Conservation (phyloP, 2,329 filamentous ascomycete species). For the Colletotrichum eleusines region DNA sequence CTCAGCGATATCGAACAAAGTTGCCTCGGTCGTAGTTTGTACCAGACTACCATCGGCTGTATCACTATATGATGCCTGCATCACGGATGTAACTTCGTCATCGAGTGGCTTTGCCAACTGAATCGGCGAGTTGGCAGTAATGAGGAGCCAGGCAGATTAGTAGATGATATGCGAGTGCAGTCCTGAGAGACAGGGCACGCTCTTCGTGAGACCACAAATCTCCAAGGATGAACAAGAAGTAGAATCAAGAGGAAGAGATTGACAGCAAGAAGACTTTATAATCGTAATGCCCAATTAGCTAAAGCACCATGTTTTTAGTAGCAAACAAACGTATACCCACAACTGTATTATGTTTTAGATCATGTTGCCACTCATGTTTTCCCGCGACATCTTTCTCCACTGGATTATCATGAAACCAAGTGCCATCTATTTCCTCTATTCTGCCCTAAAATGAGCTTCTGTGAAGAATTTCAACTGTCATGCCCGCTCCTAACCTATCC, state of each 20-base stretch:
- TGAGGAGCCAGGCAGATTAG: not conserved
- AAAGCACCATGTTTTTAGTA: not conserved
- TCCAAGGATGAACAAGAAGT: not conserved
- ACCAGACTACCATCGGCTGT: not conserved
- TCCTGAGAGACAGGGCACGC: not conserved
- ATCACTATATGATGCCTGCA: not conserved
- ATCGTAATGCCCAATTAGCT: not conserved
- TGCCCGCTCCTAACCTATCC: not conserved
- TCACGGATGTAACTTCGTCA: not conserved
- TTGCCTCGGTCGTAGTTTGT: not conserved
- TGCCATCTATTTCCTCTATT: too few relatives aligned
- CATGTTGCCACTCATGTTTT: not conserved
- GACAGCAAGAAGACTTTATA: not conserved
- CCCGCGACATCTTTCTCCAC: not conserved
- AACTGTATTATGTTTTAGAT: not conserved
- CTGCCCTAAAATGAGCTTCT: not conserved
- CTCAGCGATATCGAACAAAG: conserved; percentile 1
- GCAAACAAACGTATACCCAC: too few relatives aligned
- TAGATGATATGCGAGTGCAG: not conserved
- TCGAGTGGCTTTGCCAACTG: too few relatives aligned
- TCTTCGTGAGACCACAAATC: not conserved
- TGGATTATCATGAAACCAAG: too few relatives aligned
- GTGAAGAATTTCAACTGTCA: not conserved
- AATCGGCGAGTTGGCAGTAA: not conserved
- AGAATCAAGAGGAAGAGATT: not conserved